Percentiles rank a stretch among this genome's conserved stretches.
phyloP scores from a whole-genome alignment of 1,284 basidiomycete species.

The Amylostereum areolatum region DNA sequence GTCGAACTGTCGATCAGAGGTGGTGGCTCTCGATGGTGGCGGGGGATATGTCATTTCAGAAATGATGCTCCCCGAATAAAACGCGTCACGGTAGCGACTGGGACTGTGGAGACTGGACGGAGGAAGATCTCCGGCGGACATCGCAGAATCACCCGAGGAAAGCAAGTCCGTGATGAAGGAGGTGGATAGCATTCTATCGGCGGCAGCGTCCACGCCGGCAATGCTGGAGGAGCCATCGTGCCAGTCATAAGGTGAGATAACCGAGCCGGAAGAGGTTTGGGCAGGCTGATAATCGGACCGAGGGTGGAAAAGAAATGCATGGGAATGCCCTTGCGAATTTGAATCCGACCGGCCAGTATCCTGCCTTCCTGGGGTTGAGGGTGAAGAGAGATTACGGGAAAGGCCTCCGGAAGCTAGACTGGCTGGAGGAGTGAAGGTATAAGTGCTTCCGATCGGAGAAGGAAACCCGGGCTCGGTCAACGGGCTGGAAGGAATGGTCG shows the following conservation, averaged over 20 bases:
- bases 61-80: neutral
- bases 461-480: conserved; percentile 9
- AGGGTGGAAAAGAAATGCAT: too few species aligned
- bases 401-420: too few species aligned
- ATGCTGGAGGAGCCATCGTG: conserved; percentile 57
- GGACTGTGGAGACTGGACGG: neutral
- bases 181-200: conserved; percentile 52
- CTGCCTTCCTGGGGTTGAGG: too few species aligned
- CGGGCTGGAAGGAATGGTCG: conserved; percentile 26
- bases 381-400: too few species aligned
- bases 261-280: neutral
- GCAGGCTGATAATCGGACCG: neutral
- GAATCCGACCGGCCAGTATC: too few species aligned
- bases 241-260: conserved; percentile 40
- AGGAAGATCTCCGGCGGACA: conserved; percentile 18
- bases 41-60: conserved; percentile 51
- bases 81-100: neutral
- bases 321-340: too few species aligned
- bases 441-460: conserved; percentile 10
- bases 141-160: conserved; percentile 10
- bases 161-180: conserved; percentile 58
- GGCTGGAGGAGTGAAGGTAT: conserved; percentile 2
- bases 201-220: conserved; percentile 41
- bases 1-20: neutral
- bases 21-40: conserved; percentile 10